Evolutionary conservation across 1,284 basidiomycete genomes (phyloP).

Genomic region (Bjerkandera adusta): DNA sequence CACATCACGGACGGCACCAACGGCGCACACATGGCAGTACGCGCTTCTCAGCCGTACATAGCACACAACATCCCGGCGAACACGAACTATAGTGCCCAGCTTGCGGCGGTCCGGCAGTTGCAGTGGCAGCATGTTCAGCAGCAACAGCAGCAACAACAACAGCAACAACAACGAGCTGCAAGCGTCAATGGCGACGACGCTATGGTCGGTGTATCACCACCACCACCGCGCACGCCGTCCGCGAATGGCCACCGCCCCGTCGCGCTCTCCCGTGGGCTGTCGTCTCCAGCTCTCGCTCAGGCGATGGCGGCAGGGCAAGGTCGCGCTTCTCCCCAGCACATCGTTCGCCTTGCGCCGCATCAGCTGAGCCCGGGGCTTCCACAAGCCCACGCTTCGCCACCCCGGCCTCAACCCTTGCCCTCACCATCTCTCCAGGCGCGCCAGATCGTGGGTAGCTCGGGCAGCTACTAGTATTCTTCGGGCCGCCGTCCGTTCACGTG

Average conservation of each 20-base stretch:
- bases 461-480: conserved; percentile 18
- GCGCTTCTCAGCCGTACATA: conserved; percentile 30
- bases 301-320: conserved; percentile 38
- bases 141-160: too few relatives aligned
- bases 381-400: conserved; percentile 52
- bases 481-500: too few relatives aligned
- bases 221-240: conserved; percentile 49
- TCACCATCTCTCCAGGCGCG: conserved; percentile 67
- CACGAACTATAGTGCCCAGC: conserved; percentile 40
- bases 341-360: conserved; percentile 28
- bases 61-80: conserved; percentile 34
- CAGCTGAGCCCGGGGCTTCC: conserved; percentile 49
- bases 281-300: conserved; percentile 30
- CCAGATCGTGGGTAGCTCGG: conserved; percentile 44
- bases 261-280: conserved; percentile 34
- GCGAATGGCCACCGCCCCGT: conserved; percentile 43
- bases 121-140: conserved; percentile 33
- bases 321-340: conserved; percentile 24
- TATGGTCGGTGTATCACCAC: conserved; percentile 32
- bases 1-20: conserved; percentile 37
- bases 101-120: conserved; percentile 39
- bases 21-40: conserved; percentile 28
- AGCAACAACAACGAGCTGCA: too few relatives aligned
- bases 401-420: conserved; percentile 53
- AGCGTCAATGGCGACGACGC: conserved; percentile 29